A percentile compares a stretch with the other conserved stretches of the same genome.
These are phyloP conservation scores for Trichoderma aggressivum DNA, from an alignment of 2,329 filamentous ascomycete species.

Conservation along the genomic window DNA sequence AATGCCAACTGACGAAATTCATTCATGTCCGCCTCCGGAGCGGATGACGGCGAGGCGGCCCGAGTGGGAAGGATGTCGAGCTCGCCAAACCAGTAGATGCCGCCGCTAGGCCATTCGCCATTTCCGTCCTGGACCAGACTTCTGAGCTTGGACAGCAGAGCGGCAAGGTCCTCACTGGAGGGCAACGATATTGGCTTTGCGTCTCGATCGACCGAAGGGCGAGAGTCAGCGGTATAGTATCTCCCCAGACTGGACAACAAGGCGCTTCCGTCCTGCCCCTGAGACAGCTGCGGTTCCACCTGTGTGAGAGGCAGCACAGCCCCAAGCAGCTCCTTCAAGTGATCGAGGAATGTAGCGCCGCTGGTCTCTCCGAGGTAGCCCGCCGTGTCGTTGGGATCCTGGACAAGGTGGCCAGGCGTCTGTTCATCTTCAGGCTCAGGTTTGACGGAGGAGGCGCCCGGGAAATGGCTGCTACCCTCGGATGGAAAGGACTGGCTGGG, in stretches of 20 bases:
- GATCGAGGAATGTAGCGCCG: slow-evolving; percentile 48
- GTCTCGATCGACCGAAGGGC: slow-evolving; percentile 36
- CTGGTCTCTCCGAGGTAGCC: slow-evolving; percentile 50
- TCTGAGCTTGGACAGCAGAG: slow-evolving; percentile 40
- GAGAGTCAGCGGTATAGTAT: slow-evolving; percentile 48
- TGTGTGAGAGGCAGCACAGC: slow-evolving; percentile 36
- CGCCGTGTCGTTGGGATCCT: slow-evolving; percentile 42
- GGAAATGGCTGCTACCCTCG: slow-evolving; percentile 9
- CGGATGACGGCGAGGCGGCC: slow-evolving; percentile 20
- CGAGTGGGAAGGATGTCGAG: slow-evolving; percentile 33
- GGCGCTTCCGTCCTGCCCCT: slow-evolving; percentile 14
- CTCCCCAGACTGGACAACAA: slow-evolving; percentile 43
- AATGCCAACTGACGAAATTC: slow-evolving; percentile 41
- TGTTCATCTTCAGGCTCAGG: slow-evolving; percentile 17
- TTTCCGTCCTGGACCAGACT: slow-evolving; percentile 45
- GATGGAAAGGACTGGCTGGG: background rate
- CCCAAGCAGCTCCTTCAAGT: slow-evolving; percentile 46
- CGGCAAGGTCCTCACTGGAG: slow-evolving; percentile 33
- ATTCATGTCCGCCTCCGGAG: slow-evolving; percentile 25
- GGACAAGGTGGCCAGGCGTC: slow-evolving; percentile 38
- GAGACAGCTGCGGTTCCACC: slow-evolving; percentile 14
- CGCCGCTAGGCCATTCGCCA: slow-evolving; percentile 42
- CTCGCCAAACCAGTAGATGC: slow-evolving; percentile 48
- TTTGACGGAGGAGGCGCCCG: slow-evolving; percentile 16
- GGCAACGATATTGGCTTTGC: slow-evolving; percentile 42